Base-by-base conservation (phyloP, 2,329 filamentous ascomycete genomes). In the Diaporthe eres region DNA sequence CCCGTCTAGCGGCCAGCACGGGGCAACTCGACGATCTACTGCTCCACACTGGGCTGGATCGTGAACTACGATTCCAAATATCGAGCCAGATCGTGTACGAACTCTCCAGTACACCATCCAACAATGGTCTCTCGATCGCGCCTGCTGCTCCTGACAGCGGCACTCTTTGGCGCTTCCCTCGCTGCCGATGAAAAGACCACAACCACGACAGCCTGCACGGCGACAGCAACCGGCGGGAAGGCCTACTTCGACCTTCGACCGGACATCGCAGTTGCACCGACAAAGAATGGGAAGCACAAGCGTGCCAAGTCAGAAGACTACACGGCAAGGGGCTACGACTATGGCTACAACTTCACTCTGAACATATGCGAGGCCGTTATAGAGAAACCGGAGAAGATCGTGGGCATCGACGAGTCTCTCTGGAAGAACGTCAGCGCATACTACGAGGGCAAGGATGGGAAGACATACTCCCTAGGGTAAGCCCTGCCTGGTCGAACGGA, bases 311-410 rank as follows among this genome's bases (percentile, higher is more conserved):
- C 84, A 13, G 84, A 85, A 44, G 90, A 92, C 81, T 92, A 92
- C 83, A 88, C 91, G 78, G 91, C 93, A 10, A 90, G 90, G 76
- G 94, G 94, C 47, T 94, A 92, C 82, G 94, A 96, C 84, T 94
- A 95, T 79, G 91, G 90, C 77, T 91, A 91, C 78, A 96, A 96
- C 85, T 97, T 97, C 81, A 96, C 94, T 2, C 82, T 96, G 80
- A 97, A 97, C 85, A 92, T 97, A 79, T 97, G 94, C 85, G 92
- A 89, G 49, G 88, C 94, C 1, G 93, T 96, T n/a, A 89, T 95
- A 22, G 91, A 94, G 79, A 86, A 90, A 22, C 86, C 94, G 28
- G 86, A 88, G 58, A 87, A 91, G 77, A 90, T 94, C 13, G 88
- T 90, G 15, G 94, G 92, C n/a, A 83, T 96, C 4, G 88, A 92